Conservation (phyloP, 306 rosid species). For the Quercus suber region DNA sequence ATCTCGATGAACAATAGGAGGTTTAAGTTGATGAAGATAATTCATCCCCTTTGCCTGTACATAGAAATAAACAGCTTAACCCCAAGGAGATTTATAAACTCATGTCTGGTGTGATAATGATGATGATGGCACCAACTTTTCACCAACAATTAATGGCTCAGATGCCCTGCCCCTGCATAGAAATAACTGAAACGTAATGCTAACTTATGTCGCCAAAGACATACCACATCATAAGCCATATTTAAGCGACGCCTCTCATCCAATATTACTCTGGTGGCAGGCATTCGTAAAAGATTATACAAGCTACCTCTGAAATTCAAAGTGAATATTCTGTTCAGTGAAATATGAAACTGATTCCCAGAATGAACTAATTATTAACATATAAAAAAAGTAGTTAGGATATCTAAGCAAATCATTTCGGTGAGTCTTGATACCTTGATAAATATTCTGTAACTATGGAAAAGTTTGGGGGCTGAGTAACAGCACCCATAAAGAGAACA, state of each 20-base stretch:
- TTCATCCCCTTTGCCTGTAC: slow-evolving; percentile 93
- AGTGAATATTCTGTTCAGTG: slow-evolving; percentile 28
- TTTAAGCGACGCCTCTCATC: slow-evolving; percentile 67
- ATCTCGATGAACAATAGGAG: slow-evolving; percentile 97
- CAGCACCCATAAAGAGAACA: slow-evolving; percentile 97
- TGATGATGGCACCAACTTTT: not conserved
- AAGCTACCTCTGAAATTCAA: slow-evolving; percentile 84
- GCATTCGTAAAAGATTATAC: slow-evolving; percentile 69
- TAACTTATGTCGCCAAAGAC: slow-evolving; percentile 12
- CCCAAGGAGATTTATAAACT: slow-evolving; percentile 5
- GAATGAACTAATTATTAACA: not conserved
- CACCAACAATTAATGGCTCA: not conserved
- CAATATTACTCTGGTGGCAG: slow-evolving; percentile 53
- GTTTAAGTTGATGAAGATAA: slow-evolving; percentile 87
- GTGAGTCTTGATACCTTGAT: slow-evolving; percentile 58
- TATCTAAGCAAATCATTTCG: slow-evolving; percentile 6
- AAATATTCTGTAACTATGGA: slow-evolving; percentile 95
- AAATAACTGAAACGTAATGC: not conserved
- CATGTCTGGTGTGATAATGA: slow-evolving; percentile 1
- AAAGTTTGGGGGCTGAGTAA: slow-evolving; percentile 79
- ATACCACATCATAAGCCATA: slow-evolving; percentile 96
- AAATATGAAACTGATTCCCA: not conserved
- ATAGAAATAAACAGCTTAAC: slow-evolving; percentile 25
- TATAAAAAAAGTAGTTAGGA: not conserved
- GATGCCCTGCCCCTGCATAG: too few relatives aligned